These are phyloP conservation scores for Fraxinus floribunda DNA, from an alignment of 305 asterid genomes.

Conservation along the genomic window DNA sequence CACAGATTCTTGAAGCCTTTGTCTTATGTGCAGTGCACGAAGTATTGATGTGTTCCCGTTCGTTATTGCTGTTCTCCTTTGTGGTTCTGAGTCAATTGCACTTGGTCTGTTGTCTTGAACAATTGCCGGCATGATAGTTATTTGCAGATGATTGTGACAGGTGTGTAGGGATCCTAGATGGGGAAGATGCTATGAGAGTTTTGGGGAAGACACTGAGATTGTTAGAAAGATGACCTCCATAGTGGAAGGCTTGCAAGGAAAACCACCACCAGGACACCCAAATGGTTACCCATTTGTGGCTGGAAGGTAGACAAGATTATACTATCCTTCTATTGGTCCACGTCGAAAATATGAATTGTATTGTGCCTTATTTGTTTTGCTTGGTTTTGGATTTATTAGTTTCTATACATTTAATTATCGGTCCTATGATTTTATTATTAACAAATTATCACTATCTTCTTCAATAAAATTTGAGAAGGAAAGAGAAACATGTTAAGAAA, in stretches of 20 bases:
- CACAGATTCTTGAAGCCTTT: not conserved
- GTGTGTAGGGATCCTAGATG: constrained; percentile 54
- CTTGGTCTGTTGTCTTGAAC: not conserved
- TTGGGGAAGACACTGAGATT: constrained; percentile 44
- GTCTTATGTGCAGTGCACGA: not conserved
- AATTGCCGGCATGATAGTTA: not conserved
- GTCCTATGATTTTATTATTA: constrained; percentile 3
- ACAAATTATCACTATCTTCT: not conserved
- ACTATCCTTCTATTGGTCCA: constrained; percentile 10
- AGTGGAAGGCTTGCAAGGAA: constrained; percentile 44
- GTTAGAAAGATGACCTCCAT: constrained; percentile 47
- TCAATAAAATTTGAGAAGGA: not conserved
- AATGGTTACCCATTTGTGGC: constrained; percentile 43
- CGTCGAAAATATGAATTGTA: not conserved
- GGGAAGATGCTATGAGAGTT: constrained; percentile 57
- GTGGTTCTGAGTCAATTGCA: not conserved
- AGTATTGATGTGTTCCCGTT: not conserved
- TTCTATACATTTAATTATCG: not conserved
- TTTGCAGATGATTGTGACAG: constrained; percentile 31
- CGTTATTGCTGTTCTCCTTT: not conserved
- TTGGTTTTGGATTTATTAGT: constrained; percentile 1
- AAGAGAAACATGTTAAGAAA: not conserved
- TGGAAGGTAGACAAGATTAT: constrained; percentile 37
- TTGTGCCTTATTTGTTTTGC: not conserved
- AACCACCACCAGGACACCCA: constrained; percentile 41